Percentiles rank a stretch among this genome's conserved stretches.
Evolutionary conservation across 2,329 filamentous ascomycete genomes (phyloP).

Genomic region (Neonectria neomacrospora): DNA sequence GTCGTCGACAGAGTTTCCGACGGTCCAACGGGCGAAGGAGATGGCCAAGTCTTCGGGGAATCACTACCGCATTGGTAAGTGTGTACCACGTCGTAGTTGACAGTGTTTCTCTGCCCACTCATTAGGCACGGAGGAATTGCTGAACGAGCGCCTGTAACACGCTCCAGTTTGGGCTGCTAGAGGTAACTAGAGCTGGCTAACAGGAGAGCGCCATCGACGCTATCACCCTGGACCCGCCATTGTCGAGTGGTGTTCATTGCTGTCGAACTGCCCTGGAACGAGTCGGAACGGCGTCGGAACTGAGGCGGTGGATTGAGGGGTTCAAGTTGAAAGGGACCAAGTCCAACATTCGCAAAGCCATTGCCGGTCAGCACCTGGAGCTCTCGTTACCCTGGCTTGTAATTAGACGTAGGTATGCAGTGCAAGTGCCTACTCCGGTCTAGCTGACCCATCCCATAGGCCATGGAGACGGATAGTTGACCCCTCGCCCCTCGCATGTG

Average conservation of each 20-base stretch:
- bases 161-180: constrained; percentile 13
- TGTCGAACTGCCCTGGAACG: constrained; percentile 10
- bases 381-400: constrained; percentile 13
- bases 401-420: background rate
- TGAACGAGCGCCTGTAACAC: background rate
- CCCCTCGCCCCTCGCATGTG: constrained; percentile 21
- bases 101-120: background rate
- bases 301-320: constrained; percentile 8
- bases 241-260: background rate
- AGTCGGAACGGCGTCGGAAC: constrained; percentile 4
- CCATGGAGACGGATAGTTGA: constrained; percentile 17
- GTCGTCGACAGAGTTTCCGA: constrained; percentile 14
- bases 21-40: constrained; percentile 24
- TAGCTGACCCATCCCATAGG: constrained; percentile 18
- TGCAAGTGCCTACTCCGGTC: constrained; percentile 25
- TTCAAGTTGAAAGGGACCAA: constrained; percentile 3
- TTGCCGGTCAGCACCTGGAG: constrained; percentile 9
- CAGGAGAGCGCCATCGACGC: constrained; percentile 10
- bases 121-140: constrained; percentile 1
- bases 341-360: constrained; percentile 1
- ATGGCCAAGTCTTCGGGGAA: background rate
- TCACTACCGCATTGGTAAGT: constrained; percentile 6
- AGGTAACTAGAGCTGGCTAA: constrained; percentile 8
- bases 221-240: background rate
- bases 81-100: constrained; percentile 7